phyloP scores from a whole-genome alignment of 768 basidiomycete species.

The Gautieria morchelliformis region DNA sequence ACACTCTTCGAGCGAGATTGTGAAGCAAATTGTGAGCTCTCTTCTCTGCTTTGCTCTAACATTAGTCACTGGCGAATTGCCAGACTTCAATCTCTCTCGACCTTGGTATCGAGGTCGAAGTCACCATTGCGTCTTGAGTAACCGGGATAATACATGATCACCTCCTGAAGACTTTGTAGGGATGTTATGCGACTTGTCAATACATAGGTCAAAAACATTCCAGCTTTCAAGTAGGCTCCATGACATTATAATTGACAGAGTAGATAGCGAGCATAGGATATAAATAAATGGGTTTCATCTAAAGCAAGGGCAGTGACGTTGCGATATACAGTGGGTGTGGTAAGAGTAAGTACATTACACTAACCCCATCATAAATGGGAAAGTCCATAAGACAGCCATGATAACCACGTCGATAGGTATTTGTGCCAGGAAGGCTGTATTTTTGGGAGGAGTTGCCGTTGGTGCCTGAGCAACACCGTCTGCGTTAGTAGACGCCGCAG shows the following conservation, averaged over 20 bases:
- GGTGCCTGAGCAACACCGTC: neutral
- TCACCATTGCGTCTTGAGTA: conserved; percentile 76
- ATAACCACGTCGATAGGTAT: neutral
- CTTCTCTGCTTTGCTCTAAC: neutral
- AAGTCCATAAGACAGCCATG: neutral
- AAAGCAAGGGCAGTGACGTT: too few relatives aligned
- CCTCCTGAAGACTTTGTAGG: too few relatives aligned
- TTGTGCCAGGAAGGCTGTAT: neutral
- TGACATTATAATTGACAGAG: too few relatives aligned
- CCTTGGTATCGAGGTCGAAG: conserved; percentile 98
- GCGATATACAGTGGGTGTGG: too few relatives aligned
- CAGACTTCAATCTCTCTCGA: conserved; percentile 98
- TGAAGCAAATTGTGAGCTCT: conserved; percentile 93
- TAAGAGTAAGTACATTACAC: too few relatives aligned
- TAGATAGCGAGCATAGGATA: too few relatives aligned
- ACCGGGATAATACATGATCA: neutral
- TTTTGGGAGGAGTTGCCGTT: neutral
- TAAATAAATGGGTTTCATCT: too few relatives aligned
- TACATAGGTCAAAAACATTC: too few relatives aligned
- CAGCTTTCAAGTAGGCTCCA: too few relatives aligned
- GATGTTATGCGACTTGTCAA: too few relatives aligned
- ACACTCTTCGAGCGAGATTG: conserved; percentile 96
- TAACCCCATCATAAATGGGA: neutral
- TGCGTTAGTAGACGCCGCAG: neutral
- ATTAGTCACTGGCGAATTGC: neutral